Evolutionary conservation across 352 stramenopile species (phyloP), one percentile per base, ranked within the genome.

Genomic region (Pythium phragmitis): DNA sequence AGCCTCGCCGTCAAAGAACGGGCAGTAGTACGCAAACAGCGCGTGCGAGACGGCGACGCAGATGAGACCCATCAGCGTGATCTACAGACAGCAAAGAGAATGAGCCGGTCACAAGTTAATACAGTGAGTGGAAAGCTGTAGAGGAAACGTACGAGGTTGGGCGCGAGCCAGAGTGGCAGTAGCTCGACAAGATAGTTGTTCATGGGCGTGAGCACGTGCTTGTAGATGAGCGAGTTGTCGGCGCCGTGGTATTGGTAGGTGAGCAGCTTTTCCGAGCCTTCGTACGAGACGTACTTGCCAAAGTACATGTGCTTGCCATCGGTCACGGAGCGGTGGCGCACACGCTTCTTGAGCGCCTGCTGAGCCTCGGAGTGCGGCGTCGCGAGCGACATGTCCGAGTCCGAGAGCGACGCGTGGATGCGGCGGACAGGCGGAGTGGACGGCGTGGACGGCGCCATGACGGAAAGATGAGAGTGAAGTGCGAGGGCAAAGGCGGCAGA

Each of bases 181-280:
- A 86, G 67, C 63, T 91, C 75, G 55, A 93, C 78, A 16, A 95
- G 69, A 28, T 76, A 83, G 65, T 95, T 85, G 69, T 95, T 93
- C 86, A 93, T 93, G 47, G 84, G 86, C 62, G 81, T 93, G 51
- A 95, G 79, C 56, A 95, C 73, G 57, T 92, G 76, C 67, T 93
- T 91, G 75, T 93, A 95, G 62, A 95, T 83, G 60, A 92, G 75
- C 72, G 86, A 95, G 67, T 95, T 88, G 76, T 95, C 86, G 26
- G 78, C 67, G 49, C 86, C 86, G 57, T 95, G 85, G 73, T 95
- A 95, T 69, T 92, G 75, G 73, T 95, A 95, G 43, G 84, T 91
- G 21, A 80, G 77, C 53, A 95, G 73, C 61, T 95, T 95, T 63
- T 92, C 85, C 7, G 82, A 92, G 37, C 84, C 86, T 72, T 93